Base-by-base conservation (phyloP, 768 basidiomycete genomes). In the Suillus subluteus region DNA sequence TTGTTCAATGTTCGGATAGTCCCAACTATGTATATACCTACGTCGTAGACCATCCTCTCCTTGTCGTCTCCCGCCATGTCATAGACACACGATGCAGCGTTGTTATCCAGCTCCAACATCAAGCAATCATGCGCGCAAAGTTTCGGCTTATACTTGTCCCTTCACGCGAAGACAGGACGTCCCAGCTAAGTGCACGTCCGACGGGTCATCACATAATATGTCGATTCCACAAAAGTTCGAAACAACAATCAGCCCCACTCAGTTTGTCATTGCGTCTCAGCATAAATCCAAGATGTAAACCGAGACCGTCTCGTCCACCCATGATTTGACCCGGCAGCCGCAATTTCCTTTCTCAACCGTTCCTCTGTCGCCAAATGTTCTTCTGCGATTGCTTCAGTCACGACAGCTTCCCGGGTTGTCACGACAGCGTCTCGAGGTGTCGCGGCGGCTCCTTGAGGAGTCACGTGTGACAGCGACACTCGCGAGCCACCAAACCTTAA, bases 341-440 rank as follows among this genome's bases (percentile, higher is more conserved):
- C 80, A 70, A 86, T 78, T 75, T 91, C 90, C 58, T 83, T 82
- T 70, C 86, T 82, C 59, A 87, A 71, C 55, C 86, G 79, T 68
- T 86, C 81, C 40, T 81, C 80, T 35, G 86, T 78, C 6, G 85
- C 89, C 18, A 84, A 79, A 66, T 85, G 81, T 75, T 92, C 91
- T 74, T 93, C 91, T 46, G 86, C 89, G 48, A 91, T 81, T 50
- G 90, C 86, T 70, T 92, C 91, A 56, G 85, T 83, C 62, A 85
- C 81, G 50, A 92, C 88, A 12, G 90, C 91, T 67, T 88, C 83
- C 11, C 84, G 84, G 5, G 87, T 80, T 43, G 68, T 62, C 5
- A 56, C 55, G 2, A 92, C 88, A 12, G 90, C 91, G 66, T 88
- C 83, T 8, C 85, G 84, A 7, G 87, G 80, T 41, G 18, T 21